These are phyloP conservation scores for Gaultheria prostrata DNA, from an alignment of 148 eudicot species.

Conservation along the genomic window DNA sequence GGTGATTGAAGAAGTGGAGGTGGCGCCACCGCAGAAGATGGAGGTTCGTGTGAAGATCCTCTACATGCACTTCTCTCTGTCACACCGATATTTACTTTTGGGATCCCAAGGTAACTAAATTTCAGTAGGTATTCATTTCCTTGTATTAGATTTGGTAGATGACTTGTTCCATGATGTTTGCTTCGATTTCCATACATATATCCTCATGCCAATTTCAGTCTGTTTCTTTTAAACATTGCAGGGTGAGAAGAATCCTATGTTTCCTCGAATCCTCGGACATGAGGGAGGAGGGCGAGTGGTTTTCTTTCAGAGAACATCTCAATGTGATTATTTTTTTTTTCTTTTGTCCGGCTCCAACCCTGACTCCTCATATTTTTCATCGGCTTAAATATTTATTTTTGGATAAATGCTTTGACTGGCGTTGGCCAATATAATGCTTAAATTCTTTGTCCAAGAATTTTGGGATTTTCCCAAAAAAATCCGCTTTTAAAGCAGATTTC, in stretches of 20 bases:
- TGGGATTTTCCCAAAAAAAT: no score
- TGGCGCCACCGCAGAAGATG: slow-evolving; percentile 43
- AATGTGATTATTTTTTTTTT: no score
- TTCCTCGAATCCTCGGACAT: slow-evolving; percentile 50
- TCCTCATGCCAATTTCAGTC: no score
- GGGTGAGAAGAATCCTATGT: slow-evolving; percentile 24
- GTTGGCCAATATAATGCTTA: no score
- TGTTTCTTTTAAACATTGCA: slow-evolving; percentile 17
- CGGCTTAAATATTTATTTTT: no score
- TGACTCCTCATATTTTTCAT: no score
- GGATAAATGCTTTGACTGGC: no score
- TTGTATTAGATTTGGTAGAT: background rate
- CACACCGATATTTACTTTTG: slow-evolving; percentile 40
- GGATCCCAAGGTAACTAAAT: slow-evolving; percentile 31
- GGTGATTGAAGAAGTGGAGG: slow-evolving; percentile 49
- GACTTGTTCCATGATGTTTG: background rate
- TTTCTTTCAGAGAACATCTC: background rate
- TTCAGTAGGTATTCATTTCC: background rate
- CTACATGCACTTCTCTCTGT: slow-evolving; percentile 42
- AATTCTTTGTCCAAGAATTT: no score
- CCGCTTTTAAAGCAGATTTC: no score
- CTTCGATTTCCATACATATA: no score
- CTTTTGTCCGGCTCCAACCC: no score
- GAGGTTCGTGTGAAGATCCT: slow-evolving; percentile 37
- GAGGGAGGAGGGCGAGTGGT: slow-evolving; percentile 44